Percentiles rank a stretch among this genome's conserved stretches.
Conservation (phyloP, 345 rosid genomes). For the Geranium brycei region DNA sequence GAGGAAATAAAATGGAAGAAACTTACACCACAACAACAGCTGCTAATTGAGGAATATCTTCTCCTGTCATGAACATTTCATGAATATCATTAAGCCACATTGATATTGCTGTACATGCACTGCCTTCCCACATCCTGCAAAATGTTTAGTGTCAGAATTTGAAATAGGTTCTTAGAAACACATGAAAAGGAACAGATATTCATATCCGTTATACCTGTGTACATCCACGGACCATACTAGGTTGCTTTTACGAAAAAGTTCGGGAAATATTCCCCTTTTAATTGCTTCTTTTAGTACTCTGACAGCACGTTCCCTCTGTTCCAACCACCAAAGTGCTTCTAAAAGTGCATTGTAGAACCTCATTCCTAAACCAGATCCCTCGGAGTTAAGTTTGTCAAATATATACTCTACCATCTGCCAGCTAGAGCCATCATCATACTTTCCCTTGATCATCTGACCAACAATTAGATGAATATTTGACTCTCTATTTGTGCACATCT, state of each 20-base stretch:
- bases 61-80: conserved; percentile 38
- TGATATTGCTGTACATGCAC: conserved; percentile 59
- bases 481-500: conserved; percentile 58
- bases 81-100: conserved; percentile 64
- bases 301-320: conserved; percentile 79
- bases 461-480: conserved; percentile 82
- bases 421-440: conserved; percentile 69
- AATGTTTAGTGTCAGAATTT: conserved; percentile 14
- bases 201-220: conserved; percentile 46
- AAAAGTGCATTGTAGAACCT: conserved; percentile 83
- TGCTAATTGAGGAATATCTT: conserved; percentile 75
- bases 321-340: conserved; percentile 95
- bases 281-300: conserved; percentile 72
- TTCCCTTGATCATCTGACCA: conserved; percentile 90
- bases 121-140: conserved; percentile 87
- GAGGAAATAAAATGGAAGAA: conserved; percentile 6
- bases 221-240: conserved; percentile 80
- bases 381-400: conserved; percentile 71
- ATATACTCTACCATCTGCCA: conserved; percentile 95
- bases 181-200: conserved; percentile 4
- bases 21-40: conserved; percentile 75
- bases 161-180: conserved; percentile 12
- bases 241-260: conserved; percentile 73
- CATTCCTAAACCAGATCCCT: conserved; percentile 78
- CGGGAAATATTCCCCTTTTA: conserved; percentile 81